phyloP scores from a whole-genome alignment of 106 monocot genomes.

The Vanilla planifolia region DNA sequence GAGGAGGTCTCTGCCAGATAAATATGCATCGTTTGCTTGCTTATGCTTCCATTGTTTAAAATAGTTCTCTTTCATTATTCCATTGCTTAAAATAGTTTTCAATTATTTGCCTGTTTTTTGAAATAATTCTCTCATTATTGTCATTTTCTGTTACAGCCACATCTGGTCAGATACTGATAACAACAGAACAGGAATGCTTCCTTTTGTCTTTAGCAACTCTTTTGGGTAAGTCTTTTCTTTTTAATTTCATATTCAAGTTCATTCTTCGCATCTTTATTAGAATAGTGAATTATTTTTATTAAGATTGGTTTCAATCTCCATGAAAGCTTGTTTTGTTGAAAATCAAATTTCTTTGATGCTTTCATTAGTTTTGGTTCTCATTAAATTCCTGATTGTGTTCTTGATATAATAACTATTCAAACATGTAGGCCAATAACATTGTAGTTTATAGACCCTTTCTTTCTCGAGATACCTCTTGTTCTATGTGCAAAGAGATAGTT shows the following conservation, averaged over 20 bases:
- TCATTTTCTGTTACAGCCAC: constrained; percentile 51
- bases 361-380: background rate
- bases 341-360: background rate
- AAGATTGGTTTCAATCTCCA: constrained; percentile 4
- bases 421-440: background rate
- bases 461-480: background rate
- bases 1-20: constrained; percentile 61
- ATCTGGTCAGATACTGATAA: constrained; percentile 96
- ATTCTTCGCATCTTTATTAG: background rate
- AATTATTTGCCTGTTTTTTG: too few relatives aligned
- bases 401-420: background rate
- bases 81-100: too few relatives aligned
- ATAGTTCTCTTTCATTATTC: constrained; percentile 7
- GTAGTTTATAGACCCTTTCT: background rate
- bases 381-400: background rate
- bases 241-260: background rate
- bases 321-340: background rate
- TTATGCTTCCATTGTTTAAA: constrained; percentile 1
- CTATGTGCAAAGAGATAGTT: background rate
- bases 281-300: background rate
- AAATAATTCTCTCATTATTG: too few relatives aligned
- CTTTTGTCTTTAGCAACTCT: constrained; percentile 88
- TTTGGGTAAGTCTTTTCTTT: constrained; percentile 56
- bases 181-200: constrained; percentile 88
- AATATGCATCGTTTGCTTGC: background rate